These are phyloP conservation scores for Aspergillus pseudoglaucus DNA, from an alignment of 2,329 filamentous ascomycete species.

Conservation along the genomic window DNA sequence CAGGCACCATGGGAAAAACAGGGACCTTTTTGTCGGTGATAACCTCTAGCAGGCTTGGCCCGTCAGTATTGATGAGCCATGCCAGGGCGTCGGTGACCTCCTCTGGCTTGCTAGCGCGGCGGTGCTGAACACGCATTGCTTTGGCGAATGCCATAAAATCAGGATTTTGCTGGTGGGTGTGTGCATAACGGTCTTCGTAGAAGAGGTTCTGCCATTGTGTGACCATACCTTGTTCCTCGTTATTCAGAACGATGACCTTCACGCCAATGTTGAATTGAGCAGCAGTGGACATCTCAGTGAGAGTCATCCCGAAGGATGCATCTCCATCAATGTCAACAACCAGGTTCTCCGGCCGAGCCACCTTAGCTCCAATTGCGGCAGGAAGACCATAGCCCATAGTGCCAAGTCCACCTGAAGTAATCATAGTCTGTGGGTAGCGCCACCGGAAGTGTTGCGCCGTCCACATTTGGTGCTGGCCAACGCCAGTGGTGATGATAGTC, in stretches of 20 bases:
- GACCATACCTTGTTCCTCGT: conserved; percentile 90
- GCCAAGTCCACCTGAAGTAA: conserved; percentile 87
- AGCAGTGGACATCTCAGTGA: conserved; percentile 80
- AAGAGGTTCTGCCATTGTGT: conserved; percentile 91
- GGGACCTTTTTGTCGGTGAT: conserved; percentile 59
- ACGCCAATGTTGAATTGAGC: conserved; percentile 86
- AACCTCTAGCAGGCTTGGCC: conserved; percentile 77
- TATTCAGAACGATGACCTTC: conserved; percentile 85
- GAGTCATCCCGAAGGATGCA: conserved; percentile 86
- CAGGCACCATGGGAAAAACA: not conserved
- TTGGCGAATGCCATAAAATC: conserved; percentile 77
- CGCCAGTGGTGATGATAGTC: conserved; percentile 82
- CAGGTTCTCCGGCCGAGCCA: conserved; percentile 66
- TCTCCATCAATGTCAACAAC: conserved; percentile 72
- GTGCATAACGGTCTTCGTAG: conserved; percentile 76
- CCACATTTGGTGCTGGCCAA: conserved; percentile 98
- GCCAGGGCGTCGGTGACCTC: conserved; percentile 65
- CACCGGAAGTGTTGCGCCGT: conserved; percentile 88
- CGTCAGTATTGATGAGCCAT: conserved; percentile 75
- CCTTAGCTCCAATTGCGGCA: conserved; percentile 90
- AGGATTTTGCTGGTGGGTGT: conserved; percentile 80
- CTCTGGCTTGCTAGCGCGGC: conserved; percentile 61
- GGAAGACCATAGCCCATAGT: conserved; percentile 94
- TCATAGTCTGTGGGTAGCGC: conserved; percentile 81
- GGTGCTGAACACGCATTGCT: conserved; percentile 31